Evolutionary conservation across 257 asterid species (phyloP), one percentile per base, ranked within the genome.

Genomic region (Solanum sparsipilum): DNA sequence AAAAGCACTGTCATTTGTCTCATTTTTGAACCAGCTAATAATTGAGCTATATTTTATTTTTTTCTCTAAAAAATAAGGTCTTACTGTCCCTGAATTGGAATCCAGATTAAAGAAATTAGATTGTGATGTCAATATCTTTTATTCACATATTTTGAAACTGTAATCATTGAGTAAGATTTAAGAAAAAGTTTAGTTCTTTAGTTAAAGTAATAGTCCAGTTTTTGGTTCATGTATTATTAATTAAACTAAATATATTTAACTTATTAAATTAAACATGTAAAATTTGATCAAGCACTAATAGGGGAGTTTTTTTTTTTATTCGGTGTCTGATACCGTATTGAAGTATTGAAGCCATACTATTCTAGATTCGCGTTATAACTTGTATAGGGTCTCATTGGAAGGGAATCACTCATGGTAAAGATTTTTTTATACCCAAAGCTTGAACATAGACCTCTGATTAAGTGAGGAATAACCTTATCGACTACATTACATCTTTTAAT

Each of bases 361-460:
- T 48, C 20, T 48, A 0, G 7, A 15, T 48, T 48, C 8, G 3
- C 21, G 0, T 48, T 15, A 13, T 41, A 41, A 41, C 5, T 41
- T 41, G 21, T 5, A 0, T 48, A 48, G 1, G 3, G 3, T 48
- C 21, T 48, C 21, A 15, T 48, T 15, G 0, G 0, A 52, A 16
- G 8, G 7, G 6, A 52, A 16, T 1, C 8, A 16, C 21, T 6
- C 8, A 0, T 52, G 6, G 3, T 13, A 16, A 16, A 2, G 0
- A 0, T 2, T 52, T 52, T 12, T 16, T 52, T 3, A 18, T 52
- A 52, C 0, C 1, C 0, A 52, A 52, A 16, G 1, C 7, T 52
- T 18, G 4, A 52, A 52, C 4, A 16, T 3, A 52, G 7, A 1
- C 9, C 9, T 16, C 1, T 20, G 4, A 16, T 16, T 52, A 52